Conservation (phyloP, 148 eudicot genomes). For the Chenopodium suecicum region DNA sequence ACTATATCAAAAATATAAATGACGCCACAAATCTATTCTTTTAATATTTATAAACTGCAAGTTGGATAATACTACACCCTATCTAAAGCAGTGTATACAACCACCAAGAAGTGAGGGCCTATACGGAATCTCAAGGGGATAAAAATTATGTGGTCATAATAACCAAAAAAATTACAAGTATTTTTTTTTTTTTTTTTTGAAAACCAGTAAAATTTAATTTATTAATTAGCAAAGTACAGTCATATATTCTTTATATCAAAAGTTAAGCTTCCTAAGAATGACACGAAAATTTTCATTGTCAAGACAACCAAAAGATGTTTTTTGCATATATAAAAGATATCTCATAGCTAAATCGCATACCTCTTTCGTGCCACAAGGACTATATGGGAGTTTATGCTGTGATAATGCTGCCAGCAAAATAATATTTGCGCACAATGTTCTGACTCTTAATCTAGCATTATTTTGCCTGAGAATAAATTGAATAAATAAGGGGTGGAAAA, state of each 20-base stretch:
- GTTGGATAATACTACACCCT: neutral
- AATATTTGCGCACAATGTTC: slow-evolving; percentile 41
- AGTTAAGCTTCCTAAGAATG: neutral
- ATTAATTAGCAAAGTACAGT: neutral
- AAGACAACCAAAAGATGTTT: neutral
- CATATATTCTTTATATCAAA: neutral
- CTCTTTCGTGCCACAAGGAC: slow-evolving; percentile 32
- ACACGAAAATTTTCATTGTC: neutral
- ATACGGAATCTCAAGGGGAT: neutral
- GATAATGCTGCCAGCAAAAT: slow-evolving; percentile 46
- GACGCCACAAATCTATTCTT: neutral
- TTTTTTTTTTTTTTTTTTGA: no score
- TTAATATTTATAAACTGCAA: neutral
- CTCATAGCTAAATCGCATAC: slow-evolving; percentile 21
- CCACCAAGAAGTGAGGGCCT: neutral
- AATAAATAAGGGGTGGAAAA: slow-evolving; percentile 7
- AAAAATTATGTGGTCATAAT: no score
- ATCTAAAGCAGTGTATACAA: neutral
- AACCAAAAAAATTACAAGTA: neutral
- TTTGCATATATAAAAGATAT: neutral
- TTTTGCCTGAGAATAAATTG: slow-evolving; percentile 33
- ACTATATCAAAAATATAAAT: neutral
- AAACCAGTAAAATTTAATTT: neutral
- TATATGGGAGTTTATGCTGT: slow-evolving; percentile 49
- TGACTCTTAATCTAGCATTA: slow-evolving; percentile 39